These are phyloP conservation scores for Trebouxia gelatinosa DNA, from an alignment of 163 green algal genomes.

Conservation along the genomic window DNA sequence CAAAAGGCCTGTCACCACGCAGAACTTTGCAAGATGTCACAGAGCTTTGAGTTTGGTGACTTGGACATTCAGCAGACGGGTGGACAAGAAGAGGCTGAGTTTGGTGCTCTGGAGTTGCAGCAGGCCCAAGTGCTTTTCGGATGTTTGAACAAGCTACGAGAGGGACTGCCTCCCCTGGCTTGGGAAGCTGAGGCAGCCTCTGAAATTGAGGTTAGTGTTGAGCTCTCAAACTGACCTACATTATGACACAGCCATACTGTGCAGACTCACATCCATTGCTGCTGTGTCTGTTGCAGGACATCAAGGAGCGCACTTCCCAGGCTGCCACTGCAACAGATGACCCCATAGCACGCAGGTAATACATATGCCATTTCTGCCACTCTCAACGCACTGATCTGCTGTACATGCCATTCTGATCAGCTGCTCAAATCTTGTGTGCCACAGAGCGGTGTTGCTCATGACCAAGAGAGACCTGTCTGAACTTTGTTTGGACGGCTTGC, in stretches of 20 bases:
- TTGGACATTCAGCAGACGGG: slow-evolving; percentile 21
- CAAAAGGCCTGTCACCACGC: no score
- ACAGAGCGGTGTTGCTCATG: slow-evolving; percentile 29
- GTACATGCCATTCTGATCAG: neutral
- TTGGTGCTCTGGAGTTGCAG: slow-evolving; percentile 21
- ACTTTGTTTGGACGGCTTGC: slow-evolving; percentile 15
- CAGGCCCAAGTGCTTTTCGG: slow-evolving; percentile 22
- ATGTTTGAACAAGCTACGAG: neutral
- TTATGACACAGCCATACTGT: no score
- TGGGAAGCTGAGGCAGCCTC: slow-evolving; percentile 19
- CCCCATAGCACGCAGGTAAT: slow-evolving; percentile 10
- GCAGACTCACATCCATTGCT: no score
- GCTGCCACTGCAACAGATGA: slow-evolving; percentile 25
- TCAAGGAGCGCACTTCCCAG: slow-evolving; percentile 20
- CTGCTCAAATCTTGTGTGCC: neutral
- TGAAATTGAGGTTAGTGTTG: slow-evolving; percentile 16
- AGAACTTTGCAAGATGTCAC: no score
- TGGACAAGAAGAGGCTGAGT: slow-evolving; percentile 20
- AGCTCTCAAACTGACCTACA: no score
- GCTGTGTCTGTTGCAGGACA: no score
- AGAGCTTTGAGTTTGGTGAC: slow-evolving; percentile 20
- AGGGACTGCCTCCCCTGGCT: neutral
- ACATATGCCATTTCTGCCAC: no score
- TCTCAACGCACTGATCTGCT: no score
- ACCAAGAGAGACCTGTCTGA: slow-evolving; percentile 26